phyloP scores from a whole-genome alignment of 257 asterid species.

The Solanum ossicruentum region DNA sequence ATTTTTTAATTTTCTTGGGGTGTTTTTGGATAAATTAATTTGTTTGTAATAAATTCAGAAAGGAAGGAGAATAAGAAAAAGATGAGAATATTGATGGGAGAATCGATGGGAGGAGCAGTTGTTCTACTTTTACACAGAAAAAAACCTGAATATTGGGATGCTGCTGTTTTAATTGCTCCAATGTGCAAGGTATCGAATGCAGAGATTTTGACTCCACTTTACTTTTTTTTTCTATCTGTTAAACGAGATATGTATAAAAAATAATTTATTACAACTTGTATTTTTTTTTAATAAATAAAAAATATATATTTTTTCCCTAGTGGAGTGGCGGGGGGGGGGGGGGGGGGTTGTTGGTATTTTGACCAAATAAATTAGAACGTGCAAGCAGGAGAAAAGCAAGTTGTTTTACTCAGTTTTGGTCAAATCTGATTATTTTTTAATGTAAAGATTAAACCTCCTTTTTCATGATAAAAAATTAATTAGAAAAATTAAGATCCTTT shows the following conservation, averaged over 20 bases:
- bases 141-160: constrained; percentile 56
- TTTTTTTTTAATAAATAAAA: neutral
- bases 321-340: too few species aligned
- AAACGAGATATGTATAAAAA: neutral
- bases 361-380: neutral
- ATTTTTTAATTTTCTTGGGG: too few species aligned
- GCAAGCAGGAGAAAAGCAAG: neutral
- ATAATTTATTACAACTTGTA: neutral
- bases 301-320: neutral
- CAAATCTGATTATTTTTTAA: neutral
- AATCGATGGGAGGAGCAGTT: constrained; percentile 72
- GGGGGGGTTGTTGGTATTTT: neutral
- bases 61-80: constrained; percentile 30
- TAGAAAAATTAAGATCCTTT: neutral
- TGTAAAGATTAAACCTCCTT: neutral
- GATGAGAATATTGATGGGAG: constrained; percentile 60
- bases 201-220: neutral
- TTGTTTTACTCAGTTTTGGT: neutral
- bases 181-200: constrained; percentile 34
- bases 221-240: too few species aligned
- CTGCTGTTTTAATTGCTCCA: constrained; percentile 54
- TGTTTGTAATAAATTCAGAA: constrained; percentile 34
- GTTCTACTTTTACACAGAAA: constrained; percentile 40
- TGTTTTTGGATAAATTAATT: too few species aligned
- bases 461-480: too few species aligned